These are phyloP conservation scores for Xylariaceae sp. DNA, from an alignment of 2,329 filamentous ascomycete species.

Conservation along the genomic window DNA sequence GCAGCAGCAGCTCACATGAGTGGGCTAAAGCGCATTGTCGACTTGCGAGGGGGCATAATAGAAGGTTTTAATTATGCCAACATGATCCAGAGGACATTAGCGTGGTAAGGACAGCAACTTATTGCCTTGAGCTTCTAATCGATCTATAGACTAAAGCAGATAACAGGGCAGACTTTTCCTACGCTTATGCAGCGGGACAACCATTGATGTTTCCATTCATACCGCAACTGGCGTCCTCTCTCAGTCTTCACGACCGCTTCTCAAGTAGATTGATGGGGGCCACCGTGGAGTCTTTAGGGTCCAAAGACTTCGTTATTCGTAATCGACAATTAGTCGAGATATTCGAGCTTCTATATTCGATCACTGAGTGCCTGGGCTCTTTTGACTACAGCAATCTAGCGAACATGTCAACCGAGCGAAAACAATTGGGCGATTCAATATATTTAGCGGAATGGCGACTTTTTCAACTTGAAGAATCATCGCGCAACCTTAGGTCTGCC, in stretches of 20 bases:
- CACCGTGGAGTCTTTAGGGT: constrained; percentile 26
- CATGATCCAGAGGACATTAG: constrained; percentile 43
- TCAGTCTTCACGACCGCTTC: constrained; percentile 40
- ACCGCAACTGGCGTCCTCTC: constrained; percentile 38
- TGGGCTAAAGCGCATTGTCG: constrained; percentile 43
- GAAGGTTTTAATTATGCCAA: constrained; percentile 41
- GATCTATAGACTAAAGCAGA: constrained; percentile 21
- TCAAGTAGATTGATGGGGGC: constrained; percentile 34
- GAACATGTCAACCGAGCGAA: constrained; percentile 37
- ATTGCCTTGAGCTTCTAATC: not conserved
- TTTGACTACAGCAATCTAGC: constrained; percentile 44
- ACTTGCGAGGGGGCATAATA: constrained; percentile 41
- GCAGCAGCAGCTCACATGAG: constrained; percentile 44
- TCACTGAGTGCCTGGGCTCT: constrained; percentile 39
- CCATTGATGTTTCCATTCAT: constrained; percentile 43
- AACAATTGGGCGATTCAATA: constrained; percentile 43
- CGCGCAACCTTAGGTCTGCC: constrained; percentile 28
- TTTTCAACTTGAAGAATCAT: constrained; percentile 39
- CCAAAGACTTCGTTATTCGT: constrained; percentile 33
- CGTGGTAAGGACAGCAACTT: constrained; percentile 35
- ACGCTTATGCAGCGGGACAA: constrained; percentile 40
- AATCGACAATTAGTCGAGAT: constrained; percentile 40
- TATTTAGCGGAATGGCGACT: constrained; percentile 43
- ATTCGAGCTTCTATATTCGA: constrained; percentile 41
- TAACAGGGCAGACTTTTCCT: constrained; percentile 44